phyloP scores from a whole-genome alignment of 2,329 filamentous ascomycete genomes.

The Fusarium sp. region DNA sequence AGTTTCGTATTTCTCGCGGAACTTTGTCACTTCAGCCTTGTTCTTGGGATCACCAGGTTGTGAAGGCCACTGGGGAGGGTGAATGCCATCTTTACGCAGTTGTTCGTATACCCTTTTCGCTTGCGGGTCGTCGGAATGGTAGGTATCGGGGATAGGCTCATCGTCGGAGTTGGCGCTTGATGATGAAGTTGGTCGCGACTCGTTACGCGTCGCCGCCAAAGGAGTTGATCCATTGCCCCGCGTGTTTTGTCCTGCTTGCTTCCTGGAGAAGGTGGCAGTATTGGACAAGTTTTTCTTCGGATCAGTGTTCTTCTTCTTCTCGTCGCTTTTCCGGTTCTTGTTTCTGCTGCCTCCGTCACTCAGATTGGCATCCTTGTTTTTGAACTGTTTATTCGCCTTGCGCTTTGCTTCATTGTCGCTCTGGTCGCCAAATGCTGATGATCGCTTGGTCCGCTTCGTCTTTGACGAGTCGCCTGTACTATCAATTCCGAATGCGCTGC shows the following conservation, averaged over 20 bases:
- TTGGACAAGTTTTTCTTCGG: conserved; percentile 29
- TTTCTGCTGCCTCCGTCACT: conserved; percentile 40
- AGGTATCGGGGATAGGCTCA: conserved; percentile 27
- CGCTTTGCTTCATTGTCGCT: conserved; percentile 43
- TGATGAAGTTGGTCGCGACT: conserved; percentile 40
- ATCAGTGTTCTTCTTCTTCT: conserved; percentile 40
- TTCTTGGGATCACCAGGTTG: conserved; percentile 63
- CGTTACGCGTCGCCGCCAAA: conserved; percentile 31
- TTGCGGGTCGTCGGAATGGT: conserved; percentile 49
- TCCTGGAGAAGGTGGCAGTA: conserved; percentile 16
- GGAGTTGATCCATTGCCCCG: conserved; percentile 31
- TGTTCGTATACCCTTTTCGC: conserved; percentile 62
- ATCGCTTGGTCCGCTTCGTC: conserved; percentile 41
- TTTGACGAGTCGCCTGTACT: conserved; percentile 42
- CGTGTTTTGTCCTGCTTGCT: conserved; percentile 19
- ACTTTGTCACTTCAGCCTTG: conserved; percentile 61
- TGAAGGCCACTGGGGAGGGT: conserved; percentile 63
- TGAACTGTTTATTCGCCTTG: conserved; percentile 41
- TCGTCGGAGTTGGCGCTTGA: conserved; percentile 36
- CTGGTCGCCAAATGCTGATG: conserved; percentile 38
- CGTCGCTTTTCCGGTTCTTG: conserved; percentile 37
- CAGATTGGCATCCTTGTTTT: conserved; percentile 38
- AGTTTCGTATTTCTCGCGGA: conserved; percentile 64
- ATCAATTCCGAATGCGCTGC: conserved; percentile 46
- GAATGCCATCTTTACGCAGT: conserved; percentile 63